Conservation (phyloP, 441 rosid species). For the Croton laevigatus region DNA sequence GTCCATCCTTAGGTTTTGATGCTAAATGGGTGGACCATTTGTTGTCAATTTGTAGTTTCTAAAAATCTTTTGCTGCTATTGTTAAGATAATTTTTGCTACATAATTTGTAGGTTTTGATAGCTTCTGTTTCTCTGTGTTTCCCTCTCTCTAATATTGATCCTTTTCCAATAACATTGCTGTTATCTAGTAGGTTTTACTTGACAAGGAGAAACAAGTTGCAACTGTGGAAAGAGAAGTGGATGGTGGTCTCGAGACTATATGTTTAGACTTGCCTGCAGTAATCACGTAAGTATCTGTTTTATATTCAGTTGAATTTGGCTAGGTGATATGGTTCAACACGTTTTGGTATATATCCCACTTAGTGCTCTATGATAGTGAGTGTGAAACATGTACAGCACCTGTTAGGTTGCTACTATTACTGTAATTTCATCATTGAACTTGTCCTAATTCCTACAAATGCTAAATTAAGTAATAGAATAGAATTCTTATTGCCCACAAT, state of each 20-base stretch:
- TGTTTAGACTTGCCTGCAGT: conserved; percentile 80
- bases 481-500: neutral
- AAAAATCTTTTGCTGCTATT: neutral
- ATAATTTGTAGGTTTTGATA: too few species aligned
- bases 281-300: conserved; percentile 55
- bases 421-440: neutral
- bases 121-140: neutral
- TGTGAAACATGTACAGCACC: neutral
- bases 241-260: conserved; percentile 87
- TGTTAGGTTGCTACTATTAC: neutral
- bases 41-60: neutral
- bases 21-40: neutral
- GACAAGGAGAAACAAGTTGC: conserved; percentile 68
- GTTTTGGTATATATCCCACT: neutral
- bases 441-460: neutral
- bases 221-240: conserved; percentile 90
- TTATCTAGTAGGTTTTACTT: conserved; percentile 67
- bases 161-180: conserved; percentile 19
- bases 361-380: neutral
- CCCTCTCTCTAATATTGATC: neutral
- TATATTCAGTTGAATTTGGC: conserved; percentile 2
- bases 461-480: neutral
- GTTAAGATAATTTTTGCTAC: neutral
- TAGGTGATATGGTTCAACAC: neutral
- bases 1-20: neutral